Percentiles rank a stretch among this genome's conserved stretches.
Evolutionary conservation across 345 rosid species (phyloP).

Genomic region (Acer negundo): DNA sequence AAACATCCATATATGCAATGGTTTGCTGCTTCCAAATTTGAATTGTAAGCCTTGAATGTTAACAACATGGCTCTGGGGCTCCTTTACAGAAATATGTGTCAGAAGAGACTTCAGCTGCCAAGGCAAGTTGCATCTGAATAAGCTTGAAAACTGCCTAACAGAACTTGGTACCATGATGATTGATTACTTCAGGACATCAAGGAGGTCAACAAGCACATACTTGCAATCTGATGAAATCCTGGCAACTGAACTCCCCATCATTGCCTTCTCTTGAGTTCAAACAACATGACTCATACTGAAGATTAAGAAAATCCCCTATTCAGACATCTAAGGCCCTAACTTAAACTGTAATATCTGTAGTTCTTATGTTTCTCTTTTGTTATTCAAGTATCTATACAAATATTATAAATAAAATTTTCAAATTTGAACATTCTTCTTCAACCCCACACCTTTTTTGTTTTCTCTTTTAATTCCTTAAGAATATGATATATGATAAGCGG

Average conservation of each 20-base stretch:
- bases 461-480: neutral
- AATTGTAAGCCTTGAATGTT: neutral
- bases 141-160: neutral
- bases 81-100: neutral
- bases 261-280: neutral
- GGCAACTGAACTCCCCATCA: neutral
- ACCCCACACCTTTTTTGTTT: neutral
- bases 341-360: neutral
- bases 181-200: constrained; percentile 1
- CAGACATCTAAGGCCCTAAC: neutral
- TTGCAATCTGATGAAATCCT: neutral
- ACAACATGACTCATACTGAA: neutral
- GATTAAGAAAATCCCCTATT: neutral
- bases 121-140: neutral
- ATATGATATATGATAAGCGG: too few species aligned
- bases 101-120: constrained; percentile 8
- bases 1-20: neutral
- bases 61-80: neutral
- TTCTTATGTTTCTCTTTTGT: neutral
- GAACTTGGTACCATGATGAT: neutral
- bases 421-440: neutral
- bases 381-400: neutral
- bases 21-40: neutral
- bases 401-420: too few species aligned
- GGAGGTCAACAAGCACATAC: neutral